Conservation (phyloP, 345 rosid genomes). For the Ricinus communis region DNA sequence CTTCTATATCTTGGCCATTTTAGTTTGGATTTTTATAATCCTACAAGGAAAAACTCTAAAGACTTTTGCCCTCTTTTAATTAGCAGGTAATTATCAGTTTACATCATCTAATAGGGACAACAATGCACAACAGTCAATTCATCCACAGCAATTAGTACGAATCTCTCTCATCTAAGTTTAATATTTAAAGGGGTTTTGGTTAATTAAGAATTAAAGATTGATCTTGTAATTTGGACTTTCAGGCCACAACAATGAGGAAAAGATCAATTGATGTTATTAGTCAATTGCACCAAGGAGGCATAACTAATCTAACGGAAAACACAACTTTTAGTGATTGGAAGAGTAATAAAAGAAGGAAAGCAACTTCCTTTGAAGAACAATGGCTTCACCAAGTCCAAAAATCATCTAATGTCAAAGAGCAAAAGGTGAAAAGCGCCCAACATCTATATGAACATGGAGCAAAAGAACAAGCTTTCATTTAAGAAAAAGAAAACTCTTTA, state of each 20-base stretch:
- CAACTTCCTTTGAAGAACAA: slow-evolving; percentile 14
- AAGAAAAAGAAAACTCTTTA: no score
- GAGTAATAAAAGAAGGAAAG: slow-evolving; percentile 36
- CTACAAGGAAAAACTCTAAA: no score
- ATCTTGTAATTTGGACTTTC: slow-evolving; percentile 20
- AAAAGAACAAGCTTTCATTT: no score
- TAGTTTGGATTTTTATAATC: no score
- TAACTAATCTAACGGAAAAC: neutral
- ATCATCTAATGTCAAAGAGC: slow-evolving; percentile 10
- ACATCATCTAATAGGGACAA: slow-evolving; percentile 16
- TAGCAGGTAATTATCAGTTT: slow-evolving; percentile 29
- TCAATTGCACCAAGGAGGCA: slow-evolving; percentile 1
- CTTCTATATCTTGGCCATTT: no score
- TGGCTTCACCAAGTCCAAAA: slow-evolving; percentile 15
- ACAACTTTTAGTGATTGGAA: slow-evolving; percentile 18
- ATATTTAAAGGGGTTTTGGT: no score
- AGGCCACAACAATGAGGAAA: slow-evolving; percentile 25
- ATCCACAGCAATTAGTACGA: slow-evolving; percentile 24
- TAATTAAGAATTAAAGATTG: neutral
- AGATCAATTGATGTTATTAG: slow-evolving; percentile 16
- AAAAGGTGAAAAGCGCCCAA: slow-evolving; percentile 16
- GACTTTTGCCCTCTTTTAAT: neutral
- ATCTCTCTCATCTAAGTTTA: neutral
- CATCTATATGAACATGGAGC: no score
- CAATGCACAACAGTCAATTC: slow-evolving; percentile 18